Evolutionary conservation across 495 filamentous ascomycete species (phyloP), one percentile per base, ranked within the genome.

Genomic region (Neurospora sp.): DNA sequence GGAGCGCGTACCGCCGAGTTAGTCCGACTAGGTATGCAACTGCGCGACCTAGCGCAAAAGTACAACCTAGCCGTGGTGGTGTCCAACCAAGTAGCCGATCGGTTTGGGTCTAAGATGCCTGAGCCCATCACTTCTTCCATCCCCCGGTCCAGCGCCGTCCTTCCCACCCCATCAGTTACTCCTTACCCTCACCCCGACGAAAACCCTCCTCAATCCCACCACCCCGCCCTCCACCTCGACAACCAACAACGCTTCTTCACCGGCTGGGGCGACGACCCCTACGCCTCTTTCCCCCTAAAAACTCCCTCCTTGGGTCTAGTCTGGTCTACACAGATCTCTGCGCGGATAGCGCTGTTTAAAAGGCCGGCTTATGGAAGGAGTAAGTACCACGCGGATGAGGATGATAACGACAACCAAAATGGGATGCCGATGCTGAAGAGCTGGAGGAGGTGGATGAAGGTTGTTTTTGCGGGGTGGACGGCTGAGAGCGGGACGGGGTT

Each of bases 171-270:
- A 82, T 71, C 81, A 82, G 31, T 35, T 35, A 37, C 82, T 77
- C 68, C 84, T 83, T 35, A 78, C 84, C 10, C 83, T 82, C 37
- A 76, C 80, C 38, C 80, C 81, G 41, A 83, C 76, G 38, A 71
- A 66, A 41, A n/a, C 2, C 48, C 48, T 42, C n/a, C 27, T 35
- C 31, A 40, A 35, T 27, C 7, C 70, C 76, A 12, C 74, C 88
- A 69, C 81, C 86, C 78, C 78, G 88, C 80, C 16, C 84, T 96
- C 41, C 86, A 85, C n/a, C 87, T 98, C 18, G 88, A 94, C 73
- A 93, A 96, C 79, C 96, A 99, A 80, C 92, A 96, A 77, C 88
- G 91, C 9, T 99, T 92, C 87, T 97, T 97, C 81, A 95, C 92
- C 3, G 96, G 96, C 44, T 99, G 96, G 94, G 94, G 93, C 31